Conservation (phyloP, 139 green algal species). For the Coelastrella sp. region DNA sequence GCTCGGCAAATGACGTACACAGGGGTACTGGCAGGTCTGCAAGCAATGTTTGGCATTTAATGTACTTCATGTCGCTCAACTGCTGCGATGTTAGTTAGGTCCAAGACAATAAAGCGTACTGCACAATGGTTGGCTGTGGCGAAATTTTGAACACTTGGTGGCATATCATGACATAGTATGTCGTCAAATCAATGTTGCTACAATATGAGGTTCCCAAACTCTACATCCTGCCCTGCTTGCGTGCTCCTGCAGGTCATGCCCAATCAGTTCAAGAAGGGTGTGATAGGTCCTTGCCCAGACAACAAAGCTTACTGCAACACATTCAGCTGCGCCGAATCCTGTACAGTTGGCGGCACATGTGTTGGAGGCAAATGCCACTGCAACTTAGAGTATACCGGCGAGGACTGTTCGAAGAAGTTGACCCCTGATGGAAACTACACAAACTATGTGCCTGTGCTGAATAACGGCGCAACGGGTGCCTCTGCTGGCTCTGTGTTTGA, state of each 20-base stretch:
- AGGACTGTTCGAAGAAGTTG: slow-evolving; percentile 30
- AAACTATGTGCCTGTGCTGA: slow-evolving; percentile 30
- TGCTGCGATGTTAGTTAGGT: too few species aligned
- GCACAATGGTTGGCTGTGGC: too few species aligned
- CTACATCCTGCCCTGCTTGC: too few species aligned
- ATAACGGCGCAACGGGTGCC: background rate
- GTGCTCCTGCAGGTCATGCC: slow-evolving; percentile 16
- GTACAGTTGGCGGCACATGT: slow-evolving; percentile 52
- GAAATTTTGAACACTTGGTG: too few species aligned
- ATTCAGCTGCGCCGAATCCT: slow-evolving; percentile 39
- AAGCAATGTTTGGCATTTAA: too few species aligned
- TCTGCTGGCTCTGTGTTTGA: background rate
- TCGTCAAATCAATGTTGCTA: too few species aligned
- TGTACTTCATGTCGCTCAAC: background rate
- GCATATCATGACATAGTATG: too few species aligned
- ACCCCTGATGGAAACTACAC: slow-evolving; percentile 39
- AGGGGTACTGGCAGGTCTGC: too few species aligned
- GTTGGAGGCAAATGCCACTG: slow-evolving; percentile 54
- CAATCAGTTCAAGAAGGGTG: slow-evolving; percentile 44
- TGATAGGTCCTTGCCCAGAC: slow-evolving; percentile 60
- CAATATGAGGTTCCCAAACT: too few species aligned
- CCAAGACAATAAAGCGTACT: too few species aligned
- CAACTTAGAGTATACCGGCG: slow-evolving; percentile 49
- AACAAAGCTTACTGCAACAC: slow-evolving; percentile 42
- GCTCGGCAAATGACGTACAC: too few species aligned